These are phyloP conservation scores for Coemansia sp. DNA, from an alignment of 192 early-diverging fungal species.

Conservation along the genomic window DNA sequence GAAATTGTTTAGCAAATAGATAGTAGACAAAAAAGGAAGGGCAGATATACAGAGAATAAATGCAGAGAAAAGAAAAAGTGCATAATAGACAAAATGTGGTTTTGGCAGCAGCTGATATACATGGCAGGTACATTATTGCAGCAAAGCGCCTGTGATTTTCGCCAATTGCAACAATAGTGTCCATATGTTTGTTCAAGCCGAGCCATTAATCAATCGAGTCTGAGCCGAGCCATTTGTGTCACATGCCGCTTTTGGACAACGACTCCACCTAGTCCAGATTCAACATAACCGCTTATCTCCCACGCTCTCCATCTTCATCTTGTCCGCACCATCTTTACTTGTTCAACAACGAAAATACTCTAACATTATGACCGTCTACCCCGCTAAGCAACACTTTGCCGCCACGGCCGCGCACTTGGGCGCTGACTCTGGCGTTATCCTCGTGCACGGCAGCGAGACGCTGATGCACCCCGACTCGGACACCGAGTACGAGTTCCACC, in stretches of 20 bases:
- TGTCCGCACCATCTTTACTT: background rate
- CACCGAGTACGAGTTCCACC: conserved; percentile 79
- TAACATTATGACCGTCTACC: conserved; percentile 36
- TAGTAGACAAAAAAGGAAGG: background rate
- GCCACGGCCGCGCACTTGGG: conserved; percentile 62
- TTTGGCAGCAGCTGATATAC: background rate
- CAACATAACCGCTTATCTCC: background rate
- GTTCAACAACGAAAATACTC: background rate
- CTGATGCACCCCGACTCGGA: conserved; percentile 70
- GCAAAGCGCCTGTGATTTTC: background rate
- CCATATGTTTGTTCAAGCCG: background rate
- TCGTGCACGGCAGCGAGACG: conserved; percentile 58
- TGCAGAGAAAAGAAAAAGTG: background rate
- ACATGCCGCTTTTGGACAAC: background rate
- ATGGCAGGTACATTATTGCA: background rate
- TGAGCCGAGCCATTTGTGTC: background rate
- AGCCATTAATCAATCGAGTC: background rate
- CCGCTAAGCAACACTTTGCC: conserved; percentile 64
- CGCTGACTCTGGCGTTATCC: conserved; percentile 59
- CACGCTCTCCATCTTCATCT: background rate
- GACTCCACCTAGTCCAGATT: background rate
- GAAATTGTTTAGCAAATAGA: background rate
- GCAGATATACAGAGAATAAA: background rate
- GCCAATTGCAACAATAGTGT: background rate
- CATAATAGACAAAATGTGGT: background rate